Evolutionary conservation across 2,329 filamentous ascomycete species (phyloP).

Genomic region (Aspergillus floridensis): DNA sequence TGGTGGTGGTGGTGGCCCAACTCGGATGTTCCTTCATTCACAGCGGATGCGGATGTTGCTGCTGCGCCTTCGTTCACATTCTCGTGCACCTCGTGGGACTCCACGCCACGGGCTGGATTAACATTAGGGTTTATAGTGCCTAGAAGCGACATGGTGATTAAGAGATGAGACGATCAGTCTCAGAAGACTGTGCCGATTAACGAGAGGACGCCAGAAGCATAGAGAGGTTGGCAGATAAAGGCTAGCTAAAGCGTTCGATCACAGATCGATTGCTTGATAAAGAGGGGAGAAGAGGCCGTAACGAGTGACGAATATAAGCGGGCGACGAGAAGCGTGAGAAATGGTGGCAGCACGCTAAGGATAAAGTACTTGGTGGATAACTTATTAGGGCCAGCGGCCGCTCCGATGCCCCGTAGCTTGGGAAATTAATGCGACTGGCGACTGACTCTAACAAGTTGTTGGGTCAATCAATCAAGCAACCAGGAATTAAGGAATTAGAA

Average conservation of each 20-base stretch:
- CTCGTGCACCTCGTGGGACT: conserved; percentile 13
- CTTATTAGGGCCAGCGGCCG: conserved; percentile 1
- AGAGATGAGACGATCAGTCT: conserved; percentile 15
- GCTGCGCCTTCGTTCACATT: conserved; percentile 10
- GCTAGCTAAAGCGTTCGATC: neutral
- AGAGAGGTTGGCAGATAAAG: neutral
- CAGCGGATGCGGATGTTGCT: neutral
- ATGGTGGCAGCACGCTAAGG: neutral
- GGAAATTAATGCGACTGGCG: neutral
- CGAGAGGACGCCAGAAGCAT: conserved; percentile 7
- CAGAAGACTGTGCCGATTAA: conserved; percentile 6
- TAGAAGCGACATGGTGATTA: conserved; percentile 33
- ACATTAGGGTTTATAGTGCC: conserved; percentile 34
- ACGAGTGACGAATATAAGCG: conserved; percentile 4
- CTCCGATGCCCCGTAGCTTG: neutral
- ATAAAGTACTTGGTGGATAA: conserved; percentile 6
- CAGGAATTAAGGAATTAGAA: neutral
- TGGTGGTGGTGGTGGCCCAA: neutral
- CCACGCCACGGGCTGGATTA: conserved; percentile 17
- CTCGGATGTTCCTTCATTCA: conserved; percentile 4
- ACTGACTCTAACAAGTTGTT: neutral
- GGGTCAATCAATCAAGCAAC: neutral
- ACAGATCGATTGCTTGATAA: neutral
- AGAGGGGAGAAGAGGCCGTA: neutral
- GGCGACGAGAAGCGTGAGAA: neutral